These are phyloP conservation scores for Entomortierella parvispora DNA, from an alignment of 192 early-diverging fungal genomes.

Conservation along the genomic window DNA sequence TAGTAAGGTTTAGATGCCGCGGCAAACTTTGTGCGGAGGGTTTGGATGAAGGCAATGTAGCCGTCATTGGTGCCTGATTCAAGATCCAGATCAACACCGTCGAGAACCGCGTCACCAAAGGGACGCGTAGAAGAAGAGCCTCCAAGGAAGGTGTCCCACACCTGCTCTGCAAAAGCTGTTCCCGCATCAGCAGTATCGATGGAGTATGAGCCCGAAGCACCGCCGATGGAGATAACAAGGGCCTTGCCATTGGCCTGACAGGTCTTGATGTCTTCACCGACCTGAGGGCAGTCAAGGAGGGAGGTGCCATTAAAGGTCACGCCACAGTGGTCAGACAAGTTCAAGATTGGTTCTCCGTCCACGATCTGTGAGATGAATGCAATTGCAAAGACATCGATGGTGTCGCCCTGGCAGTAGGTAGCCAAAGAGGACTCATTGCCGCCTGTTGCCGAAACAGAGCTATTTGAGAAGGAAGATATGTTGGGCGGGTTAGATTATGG, in stretches of 20 bases:
- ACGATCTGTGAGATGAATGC: conserved; percentile 66
- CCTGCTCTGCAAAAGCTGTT: conserved; percentile 51
- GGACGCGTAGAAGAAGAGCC: conserved; percentile 62
- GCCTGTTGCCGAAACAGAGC: background rate
- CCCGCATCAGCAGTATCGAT: conserved; percentile 23
- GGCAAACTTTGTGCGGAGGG: conserved; percentile 35
- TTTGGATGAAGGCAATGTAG: conserved; percentile 59
- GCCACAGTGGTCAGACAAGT: conserved; percentile 62
- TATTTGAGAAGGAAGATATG: background rate
- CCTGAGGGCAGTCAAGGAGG: conserved; percentile 62
- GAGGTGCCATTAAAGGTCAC: conserved; percentile 60
- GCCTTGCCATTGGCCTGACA: conserved; percentile 71
- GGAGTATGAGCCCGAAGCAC: conserved; percentile 59
- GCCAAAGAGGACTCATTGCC: background rate
- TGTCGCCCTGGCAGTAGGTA: conserved; percentile 65
- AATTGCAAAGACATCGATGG: conserved; percentile 64
- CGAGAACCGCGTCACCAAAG: conserved; percentile 66
- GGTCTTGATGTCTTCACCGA: conserved; percentile 66
- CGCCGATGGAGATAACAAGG: conserved; percentile 70
- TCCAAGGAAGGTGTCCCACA: conserved; percentile 69
- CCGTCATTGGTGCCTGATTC: conserved; percentile 60
- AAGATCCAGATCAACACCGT: conserved; percentile 69
- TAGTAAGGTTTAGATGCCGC: conserved; percentile 29
- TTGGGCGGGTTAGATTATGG: background rate
- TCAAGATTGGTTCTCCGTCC: conserved; percentile 59